Base-by-base conservation (phyloP, 768 basidiomycete species). In the Mycena alexandri region DNA sequence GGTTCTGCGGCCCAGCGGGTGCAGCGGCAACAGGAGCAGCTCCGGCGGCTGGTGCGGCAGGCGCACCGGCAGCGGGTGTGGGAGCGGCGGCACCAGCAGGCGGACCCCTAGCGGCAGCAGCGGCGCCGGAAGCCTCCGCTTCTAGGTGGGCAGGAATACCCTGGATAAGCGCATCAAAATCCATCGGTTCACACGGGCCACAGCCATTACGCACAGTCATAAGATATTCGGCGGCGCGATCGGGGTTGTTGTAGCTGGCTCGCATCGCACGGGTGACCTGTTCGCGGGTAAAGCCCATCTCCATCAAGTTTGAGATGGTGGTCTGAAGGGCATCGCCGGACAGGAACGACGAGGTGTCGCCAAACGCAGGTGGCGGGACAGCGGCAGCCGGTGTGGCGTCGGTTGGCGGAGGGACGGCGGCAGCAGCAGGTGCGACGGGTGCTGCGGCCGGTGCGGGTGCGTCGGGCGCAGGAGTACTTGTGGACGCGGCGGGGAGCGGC, bases 171-270 rank as follows among this genome's bases (percentile, higher is more conserved):
- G 63, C 61, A 25, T 56, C 58, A 50, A 17, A 7, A 17, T 8
- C 24, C 3, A 36, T 34, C 14, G 38, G 38, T 21, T 33, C 41
- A 21, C 6, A 38, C 36, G 21, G 34, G 22, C 46, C 8, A 29
- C 29, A 29, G 13, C 48, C 13, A 25, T 3, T 41, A 81, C 91
- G 71, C 72, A 96, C 97, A 67, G 76, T 97, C 88, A 99, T 91
- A 61, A 99, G 82, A 79, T 99, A 99, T 78, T 99, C 98, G n/a
- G 95, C 97, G 9, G 98, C 98, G 34, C 98, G 88, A 73, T 99
- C 96, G 10, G 98, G 93, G 80, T 99, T 99, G 80, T 99, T 99
- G 82, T 87, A 99, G 75, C 94, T 96, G 29, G 96, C 98, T 65
- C 95, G 85, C 77, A 99, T 77, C 5, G 96, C 96, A 17, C 90